phyloP scores from a whole-genome alignment of 2,329 filamentous ascomycete genomes.

The Aureobasidium leucospermi region DNA sequence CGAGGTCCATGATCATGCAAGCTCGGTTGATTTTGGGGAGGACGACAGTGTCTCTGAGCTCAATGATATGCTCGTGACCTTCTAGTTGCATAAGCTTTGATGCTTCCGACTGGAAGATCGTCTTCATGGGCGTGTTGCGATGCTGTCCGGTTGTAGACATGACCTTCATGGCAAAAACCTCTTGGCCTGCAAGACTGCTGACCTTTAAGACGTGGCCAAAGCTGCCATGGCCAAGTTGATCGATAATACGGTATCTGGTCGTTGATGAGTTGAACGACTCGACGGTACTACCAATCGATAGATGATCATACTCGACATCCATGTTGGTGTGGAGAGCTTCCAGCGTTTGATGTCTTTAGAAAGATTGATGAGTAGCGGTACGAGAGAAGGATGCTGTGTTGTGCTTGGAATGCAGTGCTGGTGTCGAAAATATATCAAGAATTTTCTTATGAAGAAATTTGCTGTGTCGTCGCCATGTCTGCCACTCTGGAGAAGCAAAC shows the following conservation, averaged over 20 bases:
- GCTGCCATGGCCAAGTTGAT: background rate
- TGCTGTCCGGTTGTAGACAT: background rate
- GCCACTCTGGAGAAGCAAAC: background rate
- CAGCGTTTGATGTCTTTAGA: background rate
- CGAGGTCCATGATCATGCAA: background rate
- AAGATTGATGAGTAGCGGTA: background rate
- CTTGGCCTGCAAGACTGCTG: background rate
- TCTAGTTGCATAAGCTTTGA: background rate
- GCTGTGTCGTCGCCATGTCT: background rate
- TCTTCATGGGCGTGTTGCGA: background rate
- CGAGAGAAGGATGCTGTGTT: too few species aligned
- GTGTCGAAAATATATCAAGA: too few species aligned
- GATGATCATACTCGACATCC: background rate
- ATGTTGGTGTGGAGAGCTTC: background rate
- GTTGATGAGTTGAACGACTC: background rate
- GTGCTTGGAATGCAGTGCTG: too few species aligned
- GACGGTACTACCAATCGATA: background rate
- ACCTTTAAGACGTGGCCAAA: background rate
- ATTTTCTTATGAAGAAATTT: too few species aligned
- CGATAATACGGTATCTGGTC: background rate
- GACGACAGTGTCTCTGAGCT: background rate
- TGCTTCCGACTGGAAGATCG: background rate
- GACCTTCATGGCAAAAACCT: slow-evolving; percentile 4
- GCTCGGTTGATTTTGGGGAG: background rate
- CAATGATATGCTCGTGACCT: background rate